Evolutionary conservation across 177 flowering plant genomes (phyloP), one percentile per base, ranked within the genome.

Genomic region (Vitis hybrid): DNA sequence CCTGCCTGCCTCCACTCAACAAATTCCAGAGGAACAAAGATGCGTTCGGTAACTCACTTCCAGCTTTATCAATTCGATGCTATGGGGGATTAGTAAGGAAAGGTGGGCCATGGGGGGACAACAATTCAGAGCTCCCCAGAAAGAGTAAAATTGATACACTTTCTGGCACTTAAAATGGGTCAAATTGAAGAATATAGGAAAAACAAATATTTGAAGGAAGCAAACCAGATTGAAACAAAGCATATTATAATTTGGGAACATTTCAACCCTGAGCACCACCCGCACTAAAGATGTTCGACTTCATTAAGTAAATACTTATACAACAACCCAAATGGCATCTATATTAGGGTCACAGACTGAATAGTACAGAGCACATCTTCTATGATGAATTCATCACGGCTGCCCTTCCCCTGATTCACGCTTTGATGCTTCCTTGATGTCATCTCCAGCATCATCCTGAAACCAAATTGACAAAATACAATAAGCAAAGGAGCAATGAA

Each of bases 391-490:
- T 57, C 61, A 62, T 66, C 58, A 70, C 66, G 77, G 80, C 74
- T 76, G 79, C 61, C 81, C 90, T 57, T 82, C 86, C 4, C 81
- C 84, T 56, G 83, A 73, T 49, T 85, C 91, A 55, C 72, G 84
- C 60, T 89, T 87, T 45, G 89, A 65, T 22, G 89, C 81, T 77
- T 91, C 97, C 85, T 91, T 90, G 72, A 91, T 88, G 75, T 90
- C 94, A 75, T 90, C 94, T 31, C 90, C 93, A 57, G 82, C 86
- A 14, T 91, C 97, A 68, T 91, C 97, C 96, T 87, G 62, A 49
- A 61, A 79, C 2, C 66, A 8, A 53, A 52, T n/a, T 14, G 12
- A 63, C 48, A 7, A 57, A 70, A 31, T 33, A 60, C 31, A n/a
- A 14, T 19, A 14, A 49, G 15, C 45, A 39, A 39, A 39, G 45